Evolutionary conservation across 768 basidiomycete species (phyloP), one percentile per base, ranked within the genome.

Genomic region (Suillus spraguei): DNA sequence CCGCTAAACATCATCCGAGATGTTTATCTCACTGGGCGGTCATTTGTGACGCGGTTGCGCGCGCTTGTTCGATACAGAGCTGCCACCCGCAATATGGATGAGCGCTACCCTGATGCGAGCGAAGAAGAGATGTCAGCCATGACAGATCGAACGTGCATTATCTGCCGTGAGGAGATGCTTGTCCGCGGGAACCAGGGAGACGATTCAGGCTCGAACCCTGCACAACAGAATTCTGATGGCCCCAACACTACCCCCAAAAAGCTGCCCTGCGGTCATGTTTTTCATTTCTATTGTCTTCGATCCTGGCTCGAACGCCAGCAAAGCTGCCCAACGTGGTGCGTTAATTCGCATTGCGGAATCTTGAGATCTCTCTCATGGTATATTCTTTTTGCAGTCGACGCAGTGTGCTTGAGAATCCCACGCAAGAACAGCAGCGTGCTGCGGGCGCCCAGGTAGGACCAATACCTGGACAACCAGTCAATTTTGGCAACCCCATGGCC

Each of bases 231-330:
- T 49, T 55, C 71, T 54, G 88, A 93, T 66, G 93, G 92, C 13
- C 92, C 94, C 10, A 98, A 98, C 71, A 94, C 93, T 60, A 96
- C 95, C 16, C 96, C 97, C 2, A 99, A 99, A 80, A 96, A 94
- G 73, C 81, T 99, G 28, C 94, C 91, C 10, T 99, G 97, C 77
- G 96, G 96, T 1, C 97, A 99, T 74, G 88, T 97, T 49, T 99
- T 99, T 80, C 97, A 99, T 77, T 97, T 98, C 74, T 89, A 98
- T 71, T 99, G 97, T 76, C 84, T 99, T 66, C 85, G 95, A 46
- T 96, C 94, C 24, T 99, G 97, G 97, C 84, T 99, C 33, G 97
- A 99, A 76, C 85, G 97, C 50, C 97, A 99, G 75, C 97, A 99
- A 76, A 99, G 93, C 69, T 99, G 97, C 74, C 97, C 97, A 2